Evolutionary conservation across 1,284 basidiomycete genomes (phyloP).

Genomic region (Tilletia indica): DNA sequence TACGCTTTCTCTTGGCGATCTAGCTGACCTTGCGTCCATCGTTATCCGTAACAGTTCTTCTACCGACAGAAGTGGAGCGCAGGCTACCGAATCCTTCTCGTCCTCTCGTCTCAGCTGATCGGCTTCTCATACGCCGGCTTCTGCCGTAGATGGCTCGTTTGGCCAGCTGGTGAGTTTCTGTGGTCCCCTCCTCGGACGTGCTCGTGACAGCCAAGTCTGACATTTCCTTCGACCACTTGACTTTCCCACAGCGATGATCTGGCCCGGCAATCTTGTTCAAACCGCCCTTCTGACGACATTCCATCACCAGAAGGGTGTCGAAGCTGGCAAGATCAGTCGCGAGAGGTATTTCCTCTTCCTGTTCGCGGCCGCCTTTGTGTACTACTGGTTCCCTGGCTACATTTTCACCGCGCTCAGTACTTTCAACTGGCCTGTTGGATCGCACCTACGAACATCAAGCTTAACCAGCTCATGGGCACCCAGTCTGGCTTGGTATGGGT

Average conservation of each 20-base stretch:
- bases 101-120: conserved; percentile 16
- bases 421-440: conserved; percentile 24
- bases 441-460: conserved; percentile 20
- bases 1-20: conserved; percentile 47
- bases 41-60: conserved; percentile 58
- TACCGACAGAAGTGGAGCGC: conserved; percentile 57
- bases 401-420: conserved; percentile 57
- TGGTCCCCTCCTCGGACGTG: no score
- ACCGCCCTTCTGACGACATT: conserved; percentile 88
- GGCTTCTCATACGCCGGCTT: conserved; percentile 24
- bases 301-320: conserved; percentile 82
- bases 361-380: conserved; percentile 21
- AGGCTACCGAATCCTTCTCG: conserved; percentile 59
- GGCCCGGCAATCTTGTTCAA: conserved; percentile 68
- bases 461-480: conserved; percentile 46
- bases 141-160: conserved; percentile 20
- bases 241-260: conserved; percentile 22
- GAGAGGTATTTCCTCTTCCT: conserved; percentile 17
- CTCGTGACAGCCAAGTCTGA: no score
- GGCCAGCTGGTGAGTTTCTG: neutral
- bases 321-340: conserved; percentile 14
- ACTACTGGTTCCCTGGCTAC: conserved; percentile 68
- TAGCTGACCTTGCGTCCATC: conserved; percentile 32
- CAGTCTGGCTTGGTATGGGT: conserved; percentile 26
- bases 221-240: no score